Evolutionary conservation across 2,329 filamentous ascomycete species (phyloP), one percentile per base, ranked within the genome.

Genomic region (Exophiala spinifera): DNA sequence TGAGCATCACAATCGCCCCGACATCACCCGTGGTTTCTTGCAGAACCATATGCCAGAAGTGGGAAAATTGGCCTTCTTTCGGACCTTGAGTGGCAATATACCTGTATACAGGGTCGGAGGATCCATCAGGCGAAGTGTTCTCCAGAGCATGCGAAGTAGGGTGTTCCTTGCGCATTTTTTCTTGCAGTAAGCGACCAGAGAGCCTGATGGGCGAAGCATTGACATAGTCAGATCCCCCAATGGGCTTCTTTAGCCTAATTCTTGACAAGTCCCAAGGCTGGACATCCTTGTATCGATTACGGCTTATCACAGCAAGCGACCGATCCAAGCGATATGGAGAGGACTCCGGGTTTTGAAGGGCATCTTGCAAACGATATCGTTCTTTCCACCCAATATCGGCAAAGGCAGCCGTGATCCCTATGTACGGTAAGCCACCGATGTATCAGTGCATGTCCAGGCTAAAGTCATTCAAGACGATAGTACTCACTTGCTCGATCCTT

Each of bases 31-130:
- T 31, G n/a, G 78, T 83, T 70, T 95, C 89, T 65, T 95, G 86
- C 69, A 89, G 88, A 33, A 96, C 78, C 94, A 99, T 99, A 67
- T 94, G 89, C 89, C 92, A 99, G 61, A 95, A 88, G 67, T 95
- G 90, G 62, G 85, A 83, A 51, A 87, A 79, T 14, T 88, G 89
- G 21, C 83, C 81, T 56, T 79, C 72, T 66, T 91, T 96, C 4
- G 94, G 94, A 0, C 94, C 94, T 55, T 65, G 63, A 70, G 95
- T 96, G 49, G 91, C 94, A 63, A 99, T 96, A 71, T 95, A 97
- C 51, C 80, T 79, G 53, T 73, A 70, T 46, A 71, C 65, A 36
- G 68, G 69, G 31, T 53, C 37, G 14, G 34, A 25, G 17, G 28
- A 19, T 13, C 17, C 15, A 36, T 14, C 14, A 25, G 20, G 14